A percentile compares a stretch with the other conserved stretches of the same genome.
phyloP scores from a whole-genome alignment of 352 stramenopile species.

The Phytopythium oedochilum region DNA sequence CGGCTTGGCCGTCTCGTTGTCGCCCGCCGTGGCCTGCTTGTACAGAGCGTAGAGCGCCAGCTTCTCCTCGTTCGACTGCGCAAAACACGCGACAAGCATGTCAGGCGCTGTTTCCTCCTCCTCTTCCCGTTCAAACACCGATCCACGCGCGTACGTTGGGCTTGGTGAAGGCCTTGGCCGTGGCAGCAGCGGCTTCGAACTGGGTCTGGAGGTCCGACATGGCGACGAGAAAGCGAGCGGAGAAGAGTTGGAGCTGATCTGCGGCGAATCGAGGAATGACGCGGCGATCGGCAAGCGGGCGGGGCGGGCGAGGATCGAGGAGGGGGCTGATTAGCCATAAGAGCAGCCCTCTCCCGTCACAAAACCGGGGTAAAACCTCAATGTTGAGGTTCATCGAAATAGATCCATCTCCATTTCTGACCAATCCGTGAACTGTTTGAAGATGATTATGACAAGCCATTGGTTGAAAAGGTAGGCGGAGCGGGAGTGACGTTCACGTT shows the following conservation, averaged over 20 bases:
- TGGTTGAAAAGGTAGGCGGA: background rate
- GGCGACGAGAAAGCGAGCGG: background rate
- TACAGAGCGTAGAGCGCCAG: slow-evolving; percentile 86
- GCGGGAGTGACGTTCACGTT: slow-evolving; percentile 1
- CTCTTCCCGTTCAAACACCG: background rate
- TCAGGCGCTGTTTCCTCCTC: background rate
- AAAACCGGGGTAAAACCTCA: slow-evolving; percentile 5
- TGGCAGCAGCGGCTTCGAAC: slow-evolving; percentile 78
- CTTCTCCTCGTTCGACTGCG: slow-evolving; percentile 85
- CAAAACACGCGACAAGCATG: background rate
- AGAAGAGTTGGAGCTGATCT: slow-evolving; percentile 8
- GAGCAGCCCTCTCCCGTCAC: background rate
- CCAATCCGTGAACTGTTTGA: background rate
- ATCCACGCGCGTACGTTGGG: slow-evolving; percentile 27
- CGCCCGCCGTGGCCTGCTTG: slow-evolving; percentile 88
- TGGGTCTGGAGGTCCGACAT: slow-evolving; percentile 85
- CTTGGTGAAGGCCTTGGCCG: slow-evolving; percentile 82
- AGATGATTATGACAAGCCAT: background rate
- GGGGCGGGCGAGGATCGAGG: background rate
- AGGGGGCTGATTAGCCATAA: background rate
- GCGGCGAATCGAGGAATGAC: slow-evolving; percentile 42
- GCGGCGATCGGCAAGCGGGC: background rate
- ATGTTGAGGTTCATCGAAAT: background rate
- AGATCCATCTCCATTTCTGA: background rate
- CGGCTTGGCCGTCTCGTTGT: slow-evolving; percentile 78